A percentile compares a stretch with the other conserved stretches of the same genome.
These are phyloP conservation scores for Geotrichum citri-aurantii DNA, from an alignment of 1,139 yeast species.

Conservation along the genomic window DNA sequence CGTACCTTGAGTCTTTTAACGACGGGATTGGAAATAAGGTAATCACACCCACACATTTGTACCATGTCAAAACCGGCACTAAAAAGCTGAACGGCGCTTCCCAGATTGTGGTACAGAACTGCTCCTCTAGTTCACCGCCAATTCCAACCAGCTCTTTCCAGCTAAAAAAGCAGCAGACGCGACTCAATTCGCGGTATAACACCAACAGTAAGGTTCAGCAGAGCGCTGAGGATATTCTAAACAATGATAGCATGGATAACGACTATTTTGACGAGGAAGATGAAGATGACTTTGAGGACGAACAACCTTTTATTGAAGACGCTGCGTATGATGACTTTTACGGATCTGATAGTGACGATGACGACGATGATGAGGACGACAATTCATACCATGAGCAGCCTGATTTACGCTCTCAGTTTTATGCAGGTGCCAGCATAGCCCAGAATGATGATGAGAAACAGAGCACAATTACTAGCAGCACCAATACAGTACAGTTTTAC, in stretches of 20 bases:
- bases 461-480: not conserved
- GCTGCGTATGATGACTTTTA: conserved; percentile 18
- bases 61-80: conserved; percentile 30
- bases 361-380: conserved; percentile 8
- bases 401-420: conserved; percentile 3
- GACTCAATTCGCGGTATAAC: not conserved
- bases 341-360: conserved; percentile 21
- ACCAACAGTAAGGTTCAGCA: conserved; percentile 3
- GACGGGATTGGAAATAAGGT: conserved; percentile 35
- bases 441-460: not conserved
- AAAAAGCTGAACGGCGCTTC: conserved; percentile 14
- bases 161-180: not conserved
- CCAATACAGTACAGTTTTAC: not conserved
- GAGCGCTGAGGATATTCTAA: conserved; percentile 1
- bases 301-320: conserved; percentile 20
- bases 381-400: conserved; percentile 8
- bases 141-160: conserved; percentile 14
- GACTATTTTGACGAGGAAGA: conserved; percentile 17
- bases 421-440: not conserved
- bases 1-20: conserved; percentile 31
- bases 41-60: conserved; percentile 31
- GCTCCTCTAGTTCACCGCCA: conserved; percentile 18
- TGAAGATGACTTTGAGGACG: conserved; percentile 17
- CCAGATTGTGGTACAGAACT: conserved; percentile 12
- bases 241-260: conserved; percentile 13